These are phyloP conservation scores for Leptographium wingfieldii DNA, from an alignment of 2,329 filamentous ascomycete genomes.

Conservation along the genomic window DNA sequence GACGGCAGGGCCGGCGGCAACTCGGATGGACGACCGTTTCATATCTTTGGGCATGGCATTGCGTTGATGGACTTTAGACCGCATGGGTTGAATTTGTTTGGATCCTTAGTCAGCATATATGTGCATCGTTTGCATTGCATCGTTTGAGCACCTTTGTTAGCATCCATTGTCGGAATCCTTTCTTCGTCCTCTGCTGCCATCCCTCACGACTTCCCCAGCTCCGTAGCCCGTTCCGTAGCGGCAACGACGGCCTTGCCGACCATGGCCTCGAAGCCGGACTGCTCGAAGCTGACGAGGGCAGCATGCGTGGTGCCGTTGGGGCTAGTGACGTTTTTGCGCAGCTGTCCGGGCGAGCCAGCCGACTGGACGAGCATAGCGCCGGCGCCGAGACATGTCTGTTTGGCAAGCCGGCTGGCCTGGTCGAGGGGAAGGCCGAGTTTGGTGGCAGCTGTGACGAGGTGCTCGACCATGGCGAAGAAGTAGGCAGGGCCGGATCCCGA, in stretches of 20 bases:
- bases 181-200: no score
- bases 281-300: constrained; percentile 34
- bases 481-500: constrained; percentile 39
- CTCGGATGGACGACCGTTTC: neutral
- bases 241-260: constrained; percentile 35
- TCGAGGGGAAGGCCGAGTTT: constrained; percentile 32
- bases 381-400: constrained; percentile 38
- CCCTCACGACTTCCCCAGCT: constrained; percentile 22
- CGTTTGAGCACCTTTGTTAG: no score
- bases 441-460: constrained; percentile 31
- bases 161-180: no score
- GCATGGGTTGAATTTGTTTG: neutral
- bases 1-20: no score
- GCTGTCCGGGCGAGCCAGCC: constrained; percentile 30
- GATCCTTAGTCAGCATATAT: no score
- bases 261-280: constrained; percentile 27
- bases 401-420: constrained; percentile 36
- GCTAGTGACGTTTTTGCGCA: constrained; percentile 39
- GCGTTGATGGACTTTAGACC: neutral
- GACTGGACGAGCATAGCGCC: constrained; percentile 37
- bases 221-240: constrained; percentile 27
- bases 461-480: constrained; percentile 41
- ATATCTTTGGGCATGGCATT: neutral
- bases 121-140: no score
- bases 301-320: constrained; percentile 39